Evolutionary conservation across 2,329 filamentous ascomycete genomes (phyloP), one percentile per base, ranked within the genome.

Genomic region (Truncatella angustata): DNA sequence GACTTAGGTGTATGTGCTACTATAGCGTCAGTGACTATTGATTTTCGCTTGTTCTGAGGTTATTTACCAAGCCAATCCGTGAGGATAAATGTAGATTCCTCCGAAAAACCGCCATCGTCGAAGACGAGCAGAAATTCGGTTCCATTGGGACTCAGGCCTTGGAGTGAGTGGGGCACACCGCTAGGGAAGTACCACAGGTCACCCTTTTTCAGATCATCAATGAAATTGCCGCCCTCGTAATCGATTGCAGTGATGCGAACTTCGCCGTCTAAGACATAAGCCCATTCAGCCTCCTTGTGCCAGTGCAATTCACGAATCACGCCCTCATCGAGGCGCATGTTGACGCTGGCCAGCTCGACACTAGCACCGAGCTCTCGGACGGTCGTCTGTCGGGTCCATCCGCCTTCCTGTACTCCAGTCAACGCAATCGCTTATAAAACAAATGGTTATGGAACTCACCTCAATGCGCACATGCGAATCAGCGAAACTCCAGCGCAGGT

Each of bases 171-270:
- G 10, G 88, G 88, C 30, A 91, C 80, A 5, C 88, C 88, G 10
- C 84, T 83, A 20, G 88, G 88, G 70, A 92, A 92, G 62, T 90
- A 92, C 88, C 87, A 92, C 5, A 92, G 68, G 58, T 92, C 89
- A 4, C 89, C 89, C 62, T 88, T 85, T 62, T 84, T 79, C 20
- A 92, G 70, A 62, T 92, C 88, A 58, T 91, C 88, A 55, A 91
- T 81, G 66, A 90, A 91, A 56, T 83, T 88, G 55, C 88, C 83
- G 9, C 88, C 88, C 55, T 92, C 85, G 37, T 86, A 82, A 68
- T 91, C 87, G 16, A 91, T 77, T 1, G 84, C 87, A 0, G 87
- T 90, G 47, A 91, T 80, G 49, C 88, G 82, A 18, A 88, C 86
- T 53, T 79, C 77, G 47, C 88, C 88, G 52, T 86, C 81, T 0